Conservation (phyloP, 192 early-diverging fungal species). For the Linnemannia zychae region DNA sequence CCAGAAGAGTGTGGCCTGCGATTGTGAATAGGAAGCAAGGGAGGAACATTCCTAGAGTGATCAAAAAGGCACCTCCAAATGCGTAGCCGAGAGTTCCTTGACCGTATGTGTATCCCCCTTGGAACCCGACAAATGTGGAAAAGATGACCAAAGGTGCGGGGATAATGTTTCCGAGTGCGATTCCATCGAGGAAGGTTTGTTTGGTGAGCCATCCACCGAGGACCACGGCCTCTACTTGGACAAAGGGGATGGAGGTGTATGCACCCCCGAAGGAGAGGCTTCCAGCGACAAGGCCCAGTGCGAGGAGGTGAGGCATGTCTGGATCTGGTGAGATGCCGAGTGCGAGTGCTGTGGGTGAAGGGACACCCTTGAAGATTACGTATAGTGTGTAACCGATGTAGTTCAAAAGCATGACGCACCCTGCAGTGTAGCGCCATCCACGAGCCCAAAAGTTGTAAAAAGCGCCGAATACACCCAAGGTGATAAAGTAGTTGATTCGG, state of each 20-base stretch:
- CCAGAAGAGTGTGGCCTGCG: slow-evolving; percentile 27
- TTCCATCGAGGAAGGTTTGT: slow-evolving; percentile 63
- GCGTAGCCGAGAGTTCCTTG: slow-evolving; percentile 33
- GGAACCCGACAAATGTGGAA: slow-evolving; percentile 57
- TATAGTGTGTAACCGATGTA: slow-evolving; percentile 52
- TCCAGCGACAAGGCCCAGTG: slow-evolving; percentile 61
- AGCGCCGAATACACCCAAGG: slow-evolving; percentile 62
- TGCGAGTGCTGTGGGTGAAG: slow-evolving; percentile 50
- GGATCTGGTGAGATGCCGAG: slow-evolving; percentile 57
- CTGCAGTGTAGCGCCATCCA: slow-evolving; percentile 36
- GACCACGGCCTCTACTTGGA: slow-evolving; percentile 65
- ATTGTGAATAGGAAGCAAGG: slow-evolving; percentile 51
- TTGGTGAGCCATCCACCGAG: slow-evolving; percentile 65
- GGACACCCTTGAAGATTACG: slow-evolving; percentile 63
- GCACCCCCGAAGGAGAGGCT: slow-evolving; percentile 66
- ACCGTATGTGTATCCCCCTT: slow-evolving; percentile 29
- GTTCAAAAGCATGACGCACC: slow-evolving; percentile 35
- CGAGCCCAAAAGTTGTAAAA: slow-evolving; percentile 25
- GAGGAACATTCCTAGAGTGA: slow-evolving; percentile 41
- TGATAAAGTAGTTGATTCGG: slow-evolving; percentile 65
- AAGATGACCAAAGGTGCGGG: slow-evolving; percentile 67
- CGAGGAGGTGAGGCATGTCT: slow-evolving; percentile 58
- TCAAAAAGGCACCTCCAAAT: slow-evolving; percentile 37
- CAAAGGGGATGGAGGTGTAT: slow-evolving; percentile 68
- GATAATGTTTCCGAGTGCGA: slow-evolving; percentile 63